Base-by-base conservation (phyloP, 257 asterid genomes). In the Ophiorrhiza pumila region DNA sequence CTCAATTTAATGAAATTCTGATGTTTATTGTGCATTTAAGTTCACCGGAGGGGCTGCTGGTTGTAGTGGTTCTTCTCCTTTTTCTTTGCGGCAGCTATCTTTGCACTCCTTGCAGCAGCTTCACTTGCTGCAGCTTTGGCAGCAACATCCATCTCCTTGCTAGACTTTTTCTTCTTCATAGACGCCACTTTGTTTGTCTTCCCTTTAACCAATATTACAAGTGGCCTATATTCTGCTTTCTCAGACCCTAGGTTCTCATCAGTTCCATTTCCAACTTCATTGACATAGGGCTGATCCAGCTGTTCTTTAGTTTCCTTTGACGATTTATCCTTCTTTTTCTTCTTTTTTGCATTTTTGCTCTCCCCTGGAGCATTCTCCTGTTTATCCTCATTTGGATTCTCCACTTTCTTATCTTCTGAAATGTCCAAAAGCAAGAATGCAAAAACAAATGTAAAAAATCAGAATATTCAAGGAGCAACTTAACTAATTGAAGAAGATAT, bases 1-100 rank as follows among this genome's bases (percentile, higher is more conserved):
- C 43, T 72, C 50, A 41, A 71, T 62, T 71, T 72, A 79, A 89
- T 85, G 78, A 34, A 58, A 72, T 43, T 58, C 57, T 32, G 65
- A 72, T 66, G 81, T 35, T 68, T 71, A 52, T 72, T 61, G 72
- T 50, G 65, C 71, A 66, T 52, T 45, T 32, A 61, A 62, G 65
- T 68, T 74, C 83, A 91, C 88, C 99, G 85, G 52, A 81, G 77
- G 17, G 96, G 99, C 81, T 94, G 99, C 84, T 94, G 98, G 79
- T 94, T 94, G 83, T 91, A 94, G 77, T 94, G 97, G 75, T 79
- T 95, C 90, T 87, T 95, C 92, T 95, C 99, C 80, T 95, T 91
- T 85, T 95, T 95, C 84, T 90, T 95, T 52, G 98, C 95, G 23
- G 97, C 97, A 49, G 95, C 95, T 50, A 91, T 83, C 78, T 74